Percentiles rank a stretch among this genome's conserved stretches.
Conservation (phyloP, 345 rosid genomes). For the Corymbia maculata region DNA sequence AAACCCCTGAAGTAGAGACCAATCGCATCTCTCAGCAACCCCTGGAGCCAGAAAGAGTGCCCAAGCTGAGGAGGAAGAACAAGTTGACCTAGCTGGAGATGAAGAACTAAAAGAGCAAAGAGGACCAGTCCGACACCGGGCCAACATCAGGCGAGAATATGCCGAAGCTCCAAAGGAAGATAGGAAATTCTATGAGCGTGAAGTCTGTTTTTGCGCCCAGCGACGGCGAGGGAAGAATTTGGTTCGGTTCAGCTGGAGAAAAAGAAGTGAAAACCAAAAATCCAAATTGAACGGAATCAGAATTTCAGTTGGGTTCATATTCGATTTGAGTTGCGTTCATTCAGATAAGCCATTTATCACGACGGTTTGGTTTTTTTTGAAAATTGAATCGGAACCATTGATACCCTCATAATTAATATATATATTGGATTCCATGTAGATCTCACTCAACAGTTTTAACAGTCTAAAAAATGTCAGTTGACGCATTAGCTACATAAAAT, state of each 20-base stretch:
- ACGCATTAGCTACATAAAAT: background rate
- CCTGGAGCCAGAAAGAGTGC: background rate
- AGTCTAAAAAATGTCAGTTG: background rate
- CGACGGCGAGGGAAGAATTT: too few relatives aligned
- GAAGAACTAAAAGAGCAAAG: background rate
- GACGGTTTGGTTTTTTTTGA: too few relatives aligned
- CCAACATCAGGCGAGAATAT: slow-evolving; percentile 44
- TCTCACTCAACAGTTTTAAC: background rate
- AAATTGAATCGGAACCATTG: too few relatives aligned
- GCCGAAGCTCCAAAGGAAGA: slow-evolving; percentile 54
- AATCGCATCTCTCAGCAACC: background rate
- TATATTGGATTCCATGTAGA: background rate
- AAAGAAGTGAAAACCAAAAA: too few relatives aligned
- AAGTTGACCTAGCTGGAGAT: background rate
- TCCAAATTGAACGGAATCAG: too few relatives aligned
- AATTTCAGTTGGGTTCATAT: too few relatives aligned
- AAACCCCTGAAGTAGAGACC: slow-evolving; percentile 14
- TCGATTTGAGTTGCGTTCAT: too few relatives aligned
- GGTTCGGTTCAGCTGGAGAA: too few relatives aligned
- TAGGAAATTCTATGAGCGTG: slow-evolving; percentile 67
- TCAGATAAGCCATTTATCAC: too few relatives aligned
- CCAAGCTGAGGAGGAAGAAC: background rate
- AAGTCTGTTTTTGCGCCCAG: slow-evolving; percentile 41
- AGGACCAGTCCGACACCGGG: slow-evolving; percentile 39
- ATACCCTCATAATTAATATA: too few relatives aligned